Percentiles rank a stretch among this genome's conserved stretches.
phyloP scores from a whole-genome alignment of 1,284 basidiomycete species.

The Tranzscheliella williamsii region DNA sequence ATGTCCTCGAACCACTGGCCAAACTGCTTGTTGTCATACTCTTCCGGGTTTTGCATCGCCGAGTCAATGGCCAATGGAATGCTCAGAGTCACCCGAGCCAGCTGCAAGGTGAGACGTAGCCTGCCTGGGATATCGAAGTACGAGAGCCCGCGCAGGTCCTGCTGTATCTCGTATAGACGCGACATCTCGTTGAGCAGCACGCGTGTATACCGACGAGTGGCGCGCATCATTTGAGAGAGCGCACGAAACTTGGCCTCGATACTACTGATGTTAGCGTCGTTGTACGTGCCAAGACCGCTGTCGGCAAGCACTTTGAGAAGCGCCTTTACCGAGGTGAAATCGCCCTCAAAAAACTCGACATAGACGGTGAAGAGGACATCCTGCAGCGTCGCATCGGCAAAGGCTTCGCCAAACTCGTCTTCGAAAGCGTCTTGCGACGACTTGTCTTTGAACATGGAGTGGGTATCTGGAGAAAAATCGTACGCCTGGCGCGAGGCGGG shows the following conservation, averaged over 20 bases:
- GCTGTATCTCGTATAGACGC: conserved; percentile 76
- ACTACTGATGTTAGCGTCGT: conserved; percentile 61
- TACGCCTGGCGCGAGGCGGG: conserved; percentile 72
- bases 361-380: conserved; percentile 74
- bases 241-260: conserved; percentile 60
- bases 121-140: conserved; percentile 80
- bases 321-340: conserved; percentile 64
- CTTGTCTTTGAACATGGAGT: conserved; percentile 38
- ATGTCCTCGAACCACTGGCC: conserved; percentile 33
- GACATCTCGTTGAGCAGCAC: conserved; percentile 74
- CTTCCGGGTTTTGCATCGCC: conserved; percentile 64
- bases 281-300: conserved; percentile 44
- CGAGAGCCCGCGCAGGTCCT: conserved; percentile 72
- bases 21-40: conserved; percentile 28
- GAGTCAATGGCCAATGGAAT: conserved; percentile 76
- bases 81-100: conserved; percentile 77
- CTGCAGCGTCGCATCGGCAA: conserved; percentile 64
- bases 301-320: conserved; percentile 65
- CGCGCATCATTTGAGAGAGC: conserved; percentile 56
- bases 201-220: conserved; percentile 76
- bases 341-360: conserved; percentile 79
- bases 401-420: conserved; percentile 38
- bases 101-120: conserved; percentile 73
- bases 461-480: conserved; percentile 64
- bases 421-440: conserved; percentile 34